Percentiles rank a stretch among this genome's conserved stretches.
Conservation (phyloP, 306 rosid genomes). For the Prunus fruticosa region DNA sequence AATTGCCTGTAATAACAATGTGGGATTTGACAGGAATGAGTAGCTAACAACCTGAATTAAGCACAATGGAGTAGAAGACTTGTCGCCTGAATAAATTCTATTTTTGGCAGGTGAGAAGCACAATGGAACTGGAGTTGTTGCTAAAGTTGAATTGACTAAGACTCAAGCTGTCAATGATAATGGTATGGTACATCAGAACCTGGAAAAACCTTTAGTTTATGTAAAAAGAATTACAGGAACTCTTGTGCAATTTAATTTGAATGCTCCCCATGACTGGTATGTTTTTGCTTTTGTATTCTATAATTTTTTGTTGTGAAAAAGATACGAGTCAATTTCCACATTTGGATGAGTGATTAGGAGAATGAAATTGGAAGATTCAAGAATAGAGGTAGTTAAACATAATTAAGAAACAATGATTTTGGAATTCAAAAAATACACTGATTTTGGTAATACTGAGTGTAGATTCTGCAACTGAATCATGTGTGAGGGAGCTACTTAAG, state of each 20-base stretch:
- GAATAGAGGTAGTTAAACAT: neutral
- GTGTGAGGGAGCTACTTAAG: neutral
- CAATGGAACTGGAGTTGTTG: conserved; percentile 4
- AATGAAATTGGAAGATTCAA: neutral
- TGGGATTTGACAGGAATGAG: neutral
- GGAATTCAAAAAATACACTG: neutral
- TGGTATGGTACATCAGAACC: neutral
- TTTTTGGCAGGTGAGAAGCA: conserved; percentile 6
- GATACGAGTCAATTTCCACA: neutral
- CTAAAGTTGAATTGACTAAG: neutral
- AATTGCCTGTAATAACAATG: neutral
- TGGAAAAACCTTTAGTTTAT: neutral
- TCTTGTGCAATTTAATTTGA: neutral
- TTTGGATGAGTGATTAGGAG: neutral
- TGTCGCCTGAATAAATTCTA: neutral
- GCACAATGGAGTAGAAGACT: neutral
- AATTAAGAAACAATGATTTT: neutral
- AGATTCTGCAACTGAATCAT: neutral
- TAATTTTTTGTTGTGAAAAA: neutral
- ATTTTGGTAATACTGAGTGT: neutral
- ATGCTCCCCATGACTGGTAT: neutral
- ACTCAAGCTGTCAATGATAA: neutral
- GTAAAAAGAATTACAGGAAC: neutral
- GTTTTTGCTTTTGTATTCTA: neutral
- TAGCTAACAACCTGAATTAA: neutral